Evolutionary conservation across 345 rosid genomes (phyloP).

Genomic region (Moricandia moricandioides): DNA sequence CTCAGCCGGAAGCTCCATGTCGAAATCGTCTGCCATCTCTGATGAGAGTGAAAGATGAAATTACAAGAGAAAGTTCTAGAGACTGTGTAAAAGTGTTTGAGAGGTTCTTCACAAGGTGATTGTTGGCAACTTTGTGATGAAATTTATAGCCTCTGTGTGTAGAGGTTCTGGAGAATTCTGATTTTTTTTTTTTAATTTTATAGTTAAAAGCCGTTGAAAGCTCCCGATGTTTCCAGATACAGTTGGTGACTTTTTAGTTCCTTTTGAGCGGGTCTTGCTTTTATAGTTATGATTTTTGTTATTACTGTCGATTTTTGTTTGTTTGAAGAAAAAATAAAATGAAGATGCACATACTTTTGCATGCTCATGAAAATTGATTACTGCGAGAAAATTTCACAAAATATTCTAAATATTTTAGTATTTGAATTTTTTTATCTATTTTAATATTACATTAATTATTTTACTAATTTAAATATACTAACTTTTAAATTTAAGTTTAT

Average conservation of each 20-base stretch:
- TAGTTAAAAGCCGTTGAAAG: background rate
- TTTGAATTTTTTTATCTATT: too few relatives aligned
- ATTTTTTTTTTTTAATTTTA: background rate
- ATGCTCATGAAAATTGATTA: background rate
- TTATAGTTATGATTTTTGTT: background rate
- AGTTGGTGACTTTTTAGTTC: background rate
- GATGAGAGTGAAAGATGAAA: background rate
- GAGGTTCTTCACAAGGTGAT: background rate
- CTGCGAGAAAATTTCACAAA: background rate
- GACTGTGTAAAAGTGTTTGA: background rate
- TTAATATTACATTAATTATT: too few relatives aligned
- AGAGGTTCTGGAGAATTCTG: constrained; percentile 14
- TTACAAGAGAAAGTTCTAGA: background rate
- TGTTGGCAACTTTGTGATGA: background rate
- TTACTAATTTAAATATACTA: too few relatives aligned
- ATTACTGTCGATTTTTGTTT: background rate
- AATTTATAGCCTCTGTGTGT: background rate
- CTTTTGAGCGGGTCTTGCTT: background rate
- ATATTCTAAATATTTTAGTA: too few relatives aligned
- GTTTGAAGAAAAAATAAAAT: background rate
- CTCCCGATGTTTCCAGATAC: constrained; percentile 26
- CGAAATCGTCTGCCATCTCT: constrained; percentile 59
- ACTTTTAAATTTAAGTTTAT: too few relatives aligned
- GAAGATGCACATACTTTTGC: background rate
- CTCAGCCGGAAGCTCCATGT: constrained; percentile 36